phyloP scores from a whole-genome alignment of 306 rosid genomes.

The Fragaria vesca region DNA sequence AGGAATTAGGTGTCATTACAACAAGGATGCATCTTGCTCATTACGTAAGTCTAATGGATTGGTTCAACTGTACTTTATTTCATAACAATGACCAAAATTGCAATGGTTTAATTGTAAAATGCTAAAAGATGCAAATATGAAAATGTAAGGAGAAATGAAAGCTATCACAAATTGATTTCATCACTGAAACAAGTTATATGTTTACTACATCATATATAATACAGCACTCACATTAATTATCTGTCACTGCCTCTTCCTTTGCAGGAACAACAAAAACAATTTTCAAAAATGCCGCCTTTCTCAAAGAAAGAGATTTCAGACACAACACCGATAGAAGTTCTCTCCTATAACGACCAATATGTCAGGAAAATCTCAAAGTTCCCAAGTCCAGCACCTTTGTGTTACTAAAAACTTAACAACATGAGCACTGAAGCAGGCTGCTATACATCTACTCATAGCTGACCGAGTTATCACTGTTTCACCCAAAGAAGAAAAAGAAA shows the following conservation, averaged over 20 bases:
- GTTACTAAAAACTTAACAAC: constrained; percentile 53
- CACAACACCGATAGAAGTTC: background rate
- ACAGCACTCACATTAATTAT: background rate
- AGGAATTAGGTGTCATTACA: background rate
- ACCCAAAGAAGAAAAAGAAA: constrained; percentile 18
- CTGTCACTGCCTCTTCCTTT: background rate
- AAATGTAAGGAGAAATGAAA: background rate
- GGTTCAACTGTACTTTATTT: background rate
- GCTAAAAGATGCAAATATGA: background rate
- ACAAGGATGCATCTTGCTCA: background rate
- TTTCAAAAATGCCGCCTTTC: background rate
- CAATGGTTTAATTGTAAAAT: background rate
- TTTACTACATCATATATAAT: background rate
- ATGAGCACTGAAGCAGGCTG: constrained; percentile 69
- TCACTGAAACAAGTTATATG: background rate
- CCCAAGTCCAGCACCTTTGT: constrained; percentile 38
- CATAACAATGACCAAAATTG: background rate
- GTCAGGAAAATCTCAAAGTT: background rate
- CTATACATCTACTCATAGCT: constrained; percentile 60
- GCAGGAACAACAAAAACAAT: background rate
- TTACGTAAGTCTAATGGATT: background rate
- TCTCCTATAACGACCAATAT: background rate
- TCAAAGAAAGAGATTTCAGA: background rate
- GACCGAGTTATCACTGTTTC: constrained; percentile 64
- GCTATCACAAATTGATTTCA: background rate